Evolutionary conservation across 164 flowering plant species (phyloP).

Genomic region (Tetrastigma voinierianum): DNA sequence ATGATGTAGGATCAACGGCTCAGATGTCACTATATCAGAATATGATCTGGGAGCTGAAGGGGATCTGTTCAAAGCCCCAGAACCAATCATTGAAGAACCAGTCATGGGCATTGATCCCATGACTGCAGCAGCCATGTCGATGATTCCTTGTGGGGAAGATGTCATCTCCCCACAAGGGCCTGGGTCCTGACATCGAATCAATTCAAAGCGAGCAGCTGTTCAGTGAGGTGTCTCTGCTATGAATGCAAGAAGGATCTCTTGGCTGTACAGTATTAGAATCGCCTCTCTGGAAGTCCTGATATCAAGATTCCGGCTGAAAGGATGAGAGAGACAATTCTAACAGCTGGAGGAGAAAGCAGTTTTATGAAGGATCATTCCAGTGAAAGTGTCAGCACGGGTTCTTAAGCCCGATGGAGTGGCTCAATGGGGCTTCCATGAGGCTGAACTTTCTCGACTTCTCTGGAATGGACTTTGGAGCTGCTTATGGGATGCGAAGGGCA

Average conservation of each 20-base stretch:
- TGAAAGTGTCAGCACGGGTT: constrained; percentile 74
- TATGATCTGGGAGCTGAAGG: constrained; percentile 87
- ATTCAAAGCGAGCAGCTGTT: constrained; percentile 55
- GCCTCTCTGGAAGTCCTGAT: constrained; percentile 44
- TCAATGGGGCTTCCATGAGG: constrained; percentile 34
- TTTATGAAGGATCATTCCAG: constrained; percentile 35
- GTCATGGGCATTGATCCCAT: constrained; percentile 53
- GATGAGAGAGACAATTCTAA: constrained; percentile 35
- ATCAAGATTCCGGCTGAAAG: constrained; percentile 37
- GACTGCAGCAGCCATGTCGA: constrained; percentile 66
- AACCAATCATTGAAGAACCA: constrained; percentile 71
- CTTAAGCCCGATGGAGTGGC: constrained; percentile 72
- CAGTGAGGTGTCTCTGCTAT: constrained; percentile 66
- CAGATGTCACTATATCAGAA: constrained; percentile 50
- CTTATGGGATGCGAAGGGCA: constrained; percentile 88
- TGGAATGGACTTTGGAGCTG: constrained; percentile 57
- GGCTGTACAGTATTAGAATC: constrained; percentile 51
- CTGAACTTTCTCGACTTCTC: constrained; percentile 68
- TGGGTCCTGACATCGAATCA: constrained; percentile 49
- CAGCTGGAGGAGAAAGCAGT: constrained; percentile 28
- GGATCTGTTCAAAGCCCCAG: constrained; percentile 92
- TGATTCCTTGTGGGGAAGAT: constrained; percentile 78
- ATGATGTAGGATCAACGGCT: constrained; percentile 33
- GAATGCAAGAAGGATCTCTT: constrained; percentile 78
- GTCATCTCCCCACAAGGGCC: constrained; percentile 54